These are phyloP conservation scores for Primulina eburnea DNA, from an alignment of 257 asterid species.

Conservation along the genomic window DNA sequence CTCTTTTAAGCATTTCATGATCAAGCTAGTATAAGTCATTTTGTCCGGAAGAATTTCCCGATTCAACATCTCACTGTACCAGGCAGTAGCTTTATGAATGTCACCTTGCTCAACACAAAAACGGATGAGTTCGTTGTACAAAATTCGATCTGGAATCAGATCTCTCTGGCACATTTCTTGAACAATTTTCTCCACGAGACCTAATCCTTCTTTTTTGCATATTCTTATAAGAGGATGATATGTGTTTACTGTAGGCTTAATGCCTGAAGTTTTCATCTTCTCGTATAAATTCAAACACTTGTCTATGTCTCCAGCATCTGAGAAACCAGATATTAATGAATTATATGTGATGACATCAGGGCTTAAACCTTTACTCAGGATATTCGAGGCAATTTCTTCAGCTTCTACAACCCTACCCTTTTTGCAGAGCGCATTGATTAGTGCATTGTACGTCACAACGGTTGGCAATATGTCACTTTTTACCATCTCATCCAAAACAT, in stretches of 20 bases:
- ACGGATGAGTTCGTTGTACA: constrained; percentile 62
- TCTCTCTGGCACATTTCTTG: constrained; percentile 49
- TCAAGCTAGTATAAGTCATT: constrained; percentile 69
- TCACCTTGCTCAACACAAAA: constrained; percentile 49
- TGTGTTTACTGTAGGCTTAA: constrained; percentile 62
- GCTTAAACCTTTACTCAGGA: constrained; percentile 44
- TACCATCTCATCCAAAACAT: constrained; percentile 52
- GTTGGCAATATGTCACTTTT: constrained; percentile 42
- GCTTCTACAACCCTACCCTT: constrained; percentile 59
- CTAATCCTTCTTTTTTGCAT: constrained; percentile 38
- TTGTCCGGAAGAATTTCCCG: constrained; percentile 48
- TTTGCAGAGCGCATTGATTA: constrained; percentile 58
- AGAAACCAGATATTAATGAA: constrained; percentile 60
- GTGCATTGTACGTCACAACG: constrained; percentile 62
- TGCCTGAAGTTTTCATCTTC: constrained; percentile 55
- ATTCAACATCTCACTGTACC: constrained; percentile 50
- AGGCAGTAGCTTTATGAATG: constrained; percentile 38
- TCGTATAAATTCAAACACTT: constrained; percentile 57
- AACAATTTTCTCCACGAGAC: constrained; percentile 48
- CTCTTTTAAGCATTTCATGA: constrained; percentile 50
- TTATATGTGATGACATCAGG: constrained; percentile 77
- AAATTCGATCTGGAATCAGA: constrained; percentile 54
- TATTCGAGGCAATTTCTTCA: constrained; percentile 49
- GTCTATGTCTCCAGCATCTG: constrained; percentile 40
- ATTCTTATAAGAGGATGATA: constrained; percentile 59